Evolutionary conservation across 1,284 basidiomycete genomes (phyloP).

Genomic region (Austroboletus sp.): DNA sequence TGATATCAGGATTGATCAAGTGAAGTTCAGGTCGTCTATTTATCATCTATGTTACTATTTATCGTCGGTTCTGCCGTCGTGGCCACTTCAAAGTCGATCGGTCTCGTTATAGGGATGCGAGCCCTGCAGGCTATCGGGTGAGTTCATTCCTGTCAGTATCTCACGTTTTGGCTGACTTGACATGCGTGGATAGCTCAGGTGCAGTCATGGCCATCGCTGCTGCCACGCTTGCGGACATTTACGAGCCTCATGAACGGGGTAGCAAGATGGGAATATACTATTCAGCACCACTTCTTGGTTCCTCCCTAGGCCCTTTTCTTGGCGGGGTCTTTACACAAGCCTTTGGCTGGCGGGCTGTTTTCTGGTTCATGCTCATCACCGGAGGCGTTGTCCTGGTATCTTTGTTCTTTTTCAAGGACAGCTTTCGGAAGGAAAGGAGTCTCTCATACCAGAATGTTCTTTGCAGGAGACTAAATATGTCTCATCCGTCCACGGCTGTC

Average conservation of each 20-base stretch:
- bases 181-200: slow-evolving; percentile 46
- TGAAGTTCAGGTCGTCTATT: slow-evolving; percentile 54
- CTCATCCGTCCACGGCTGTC: background rate
- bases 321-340: slow-evolving; percentile 65
- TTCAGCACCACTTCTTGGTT: slow-evolving; percentile 53
- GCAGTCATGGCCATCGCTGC: slow-evolving; percentile 77
- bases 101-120: slow-evolving; percentile 67
- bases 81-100: slow-evolving; percentile 58
- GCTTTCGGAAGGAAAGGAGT: slow-evolving; percentile 76
- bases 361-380: slow-evolving; percentile 73
- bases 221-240: slow-evolving; percentile 77
- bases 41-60: slow-evolving; percentile 58
- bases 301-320: slow-evolving; percentile 62
- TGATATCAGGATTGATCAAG: too few relatives aligned
- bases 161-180: background rate
- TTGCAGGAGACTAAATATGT: slow-evolving; percentile 21
- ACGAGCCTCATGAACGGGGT: slow-evolving; percentile 73
- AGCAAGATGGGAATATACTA: slow-evolving; percentile 77
- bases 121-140: slow-evolving; percentile 61
- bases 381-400: slow-evolving; percentile 49
- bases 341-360: slow-evolving; percentile 74
- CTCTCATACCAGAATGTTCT: slow-evolving; percentile 65
- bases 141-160: background rate
- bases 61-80: slow-evolving; percentile 59
- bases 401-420: slow-evolving; percentile 72